Percentiles rank a stretch among this genome's conserved stretches.
Evolutionary conservation across 2,329 filamentous ascomycete genomes (phyloP).

Genomic region (Beauveria medogensis): DNA sequence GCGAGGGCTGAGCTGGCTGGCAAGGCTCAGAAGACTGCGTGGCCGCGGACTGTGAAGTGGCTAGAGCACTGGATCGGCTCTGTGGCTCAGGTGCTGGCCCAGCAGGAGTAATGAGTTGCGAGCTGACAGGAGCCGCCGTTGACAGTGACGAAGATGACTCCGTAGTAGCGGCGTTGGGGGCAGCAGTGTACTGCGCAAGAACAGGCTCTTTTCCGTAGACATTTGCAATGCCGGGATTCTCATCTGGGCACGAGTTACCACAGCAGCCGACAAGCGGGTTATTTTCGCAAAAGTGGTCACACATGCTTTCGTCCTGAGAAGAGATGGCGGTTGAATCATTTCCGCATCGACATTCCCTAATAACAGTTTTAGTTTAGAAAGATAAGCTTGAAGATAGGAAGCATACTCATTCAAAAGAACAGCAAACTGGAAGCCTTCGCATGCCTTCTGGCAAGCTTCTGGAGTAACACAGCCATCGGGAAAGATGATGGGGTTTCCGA

Average conservation of each 20-base stretch:
- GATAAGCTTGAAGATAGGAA: not conserved
- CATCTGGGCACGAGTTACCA: constrained; percentile 23
- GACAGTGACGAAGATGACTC: constrained; percentile 7
- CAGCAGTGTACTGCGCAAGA: constrained; percentile 11
- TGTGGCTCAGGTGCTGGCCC: constrained; percentile 4
- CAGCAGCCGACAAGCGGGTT: constrained; percentile 24
- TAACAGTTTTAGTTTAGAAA: constrained; percentile 5
- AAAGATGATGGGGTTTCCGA: constrained; percentile 18
- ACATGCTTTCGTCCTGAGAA: constrained; percentile 21
- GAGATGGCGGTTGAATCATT: constrained; percentile 23
- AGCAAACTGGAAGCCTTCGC: constrained; percentile 21
- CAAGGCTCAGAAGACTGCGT: constrained; percentile 1
- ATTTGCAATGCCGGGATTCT: constrained; percentile 22
- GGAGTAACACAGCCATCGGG: constrained; percentile 18
- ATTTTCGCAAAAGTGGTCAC: constrained; percentile 24
- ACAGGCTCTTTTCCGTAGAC: constrained; percentile 19
- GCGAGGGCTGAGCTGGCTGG: not conserved
- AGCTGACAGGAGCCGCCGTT: constrained; percentile 1
- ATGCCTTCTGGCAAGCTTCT: constrained; percentile 22
- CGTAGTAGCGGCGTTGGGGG: constrained; percentile 2
- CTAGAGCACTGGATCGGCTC: not conserved
- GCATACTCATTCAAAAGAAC: constrained; percentile 24
- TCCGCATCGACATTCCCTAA: constrained; percentile 28
- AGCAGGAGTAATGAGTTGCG: constrained; percentile 3
- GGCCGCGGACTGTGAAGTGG: constrained; percentile 1